Base-by-base conservation (phyloP, 2,329 filamentous ascomycete genomes). In the Penicillium sp. region DNA sequence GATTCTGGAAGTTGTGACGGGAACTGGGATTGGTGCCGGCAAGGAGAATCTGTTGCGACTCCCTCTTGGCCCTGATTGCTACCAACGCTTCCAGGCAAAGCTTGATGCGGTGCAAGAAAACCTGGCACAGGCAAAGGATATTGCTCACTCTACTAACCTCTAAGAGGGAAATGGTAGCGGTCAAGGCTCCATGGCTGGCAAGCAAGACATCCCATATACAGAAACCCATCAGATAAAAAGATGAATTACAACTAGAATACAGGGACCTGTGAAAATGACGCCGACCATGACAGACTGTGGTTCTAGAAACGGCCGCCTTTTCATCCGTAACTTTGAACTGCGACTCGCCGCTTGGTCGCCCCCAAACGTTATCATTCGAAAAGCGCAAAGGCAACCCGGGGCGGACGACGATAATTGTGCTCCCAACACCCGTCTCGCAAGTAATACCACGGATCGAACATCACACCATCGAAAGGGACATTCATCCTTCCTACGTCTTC, bases 11-110 rank as follows among this genome's bases (percentile, higher is more conserved):
- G 66, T 68, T 16, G 58, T 74, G 25, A 65, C 63, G 35, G 65
- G 67, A 11, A 69, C 67, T 4, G 71, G 68, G 1, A 63, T 72
- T 58, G 69, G 65, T 19, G 66, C 53, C 43, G 69, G 68, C 16
- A 70, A 71, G 38, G 65, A 56, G 13, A 49, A 62, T 13, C 56
- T 71, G 7, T 46, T 68, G 38, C 65, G 72, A 30, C 61, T 75
- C 43, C 68, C 66, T n/a, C 62, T 73, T 35, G 72, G 73, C 6
- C 52, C 63, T 45, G 72, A 75, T 62, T 69, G 66, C 54, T 58
- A 66, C 28, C 37, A 61, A n/a, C 61, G 63, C 3, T 61, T 65
- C 22, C 63, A 67, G 45, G 56, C 45, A 1, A 73, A 71, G 40
- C 55, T 64, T 22, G 54, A 67, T 4, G 26, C 35, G 10, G 38